Base-by-base conservation (phyloP, 176 grass and related monocot species). In the Dendrocalamus sinicus region DNA sequence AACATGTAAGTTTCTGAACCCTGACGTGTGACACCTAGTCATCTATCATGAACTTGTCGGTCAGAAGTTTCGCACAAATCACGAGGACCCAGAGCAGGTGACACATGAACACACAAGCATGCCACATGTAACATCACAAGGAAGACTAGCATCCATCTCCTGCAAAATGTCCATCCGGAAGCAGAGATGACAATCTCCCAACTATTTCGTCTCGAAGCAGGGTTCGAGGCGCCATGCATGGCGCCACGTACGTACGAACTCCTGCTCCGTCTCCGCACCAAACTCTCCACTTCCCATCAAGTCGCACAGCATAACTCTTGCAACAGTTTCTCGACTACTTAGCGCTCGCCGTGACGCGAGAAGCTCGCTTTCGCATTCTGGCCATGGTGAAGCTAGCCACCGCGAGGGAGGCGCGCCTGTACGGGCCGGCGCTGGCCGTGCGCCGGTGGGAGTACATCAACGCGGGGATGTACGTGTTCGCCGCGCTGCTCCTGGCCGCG, bases 311-410 rank as follows among this genome's bases (percentile, higher is more conserved):
- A 84, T 83, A 11, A 26, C 81, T 75, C 76, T 9, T 60, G 28
- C 71, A 78, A 67, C 62, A 1, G 67, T 77, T 39, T 67, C 60
- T 23, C 50, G 22, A 0, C 20, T 28, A n/a, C 64, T 81, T 28
- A 20, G 9, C 62, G 26, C 47, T 4, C 45, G 32, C 23, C 17
- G 53, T 60, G 4, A 74, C 79, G 20, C n/a, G 8, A 3, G 16
- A 2, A 67, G 37, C 81, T 20, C n/a, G 41, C 64, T 28, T 19
- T 47, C 20, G 53, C 62, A 12, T 4, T 41, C 28, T 26, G 20
- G 59, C 59, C 82, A 94, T 95, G 96, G 96, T 91, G 84, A 98
- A 98, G 90, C 88, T 98, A 0, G 91, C 86, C 35, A 90, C 96
- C 23, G 93, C 96, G 20, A 82, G 96, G 75, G 96, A 98, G 70